Percentiles rank a stretch among this genome's conserved stretches.
Conservation (phyloP, 306 rosid species). For the Vicia villosa region DNA sequence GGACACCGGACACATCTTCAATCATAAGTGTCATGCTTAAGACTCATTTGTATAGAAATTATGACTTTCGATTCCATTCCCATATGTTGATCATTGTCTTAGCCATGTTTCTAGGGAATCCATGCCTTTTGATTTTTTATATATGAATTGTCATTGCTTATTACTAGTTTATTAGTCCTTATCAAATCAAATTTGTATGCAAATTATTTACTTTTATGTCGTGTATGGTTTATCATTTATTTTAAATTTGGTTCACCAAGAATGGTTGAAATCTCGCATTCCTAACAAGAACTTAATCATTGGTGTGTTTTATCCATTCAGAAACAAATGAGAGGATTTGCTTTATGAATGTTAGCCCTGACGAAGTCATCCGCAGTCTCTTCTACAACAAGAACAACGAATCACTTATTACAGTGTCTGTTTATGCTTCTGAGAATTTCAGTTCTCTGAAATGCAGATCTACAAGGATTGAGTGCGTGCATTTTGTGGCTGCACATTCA, state of each 20-base stretch:
- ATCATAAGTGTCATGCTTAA: background rate
- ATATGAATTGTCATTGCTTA: background rate
- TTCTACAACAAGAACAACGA: constrained; percentile 92
- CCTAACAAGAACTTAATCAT: background rate
- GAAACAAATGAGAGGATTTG: constrained; percentile 87
- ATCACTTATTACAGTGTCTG: constrained; percentile 90
- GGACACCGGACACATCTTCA: background rate
- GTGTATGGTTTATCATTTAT: background rate
- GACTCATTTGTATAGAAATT: background rate
- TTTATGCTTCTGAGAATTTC: constrained; percentile 93
- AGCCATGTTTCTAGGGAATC: background rate
- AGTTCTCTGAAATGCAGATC: constrained; percentile 92
- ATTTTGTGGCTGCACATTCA: constrained; percentile 30
- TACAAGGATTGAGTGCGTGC: constrained; percentile 82
- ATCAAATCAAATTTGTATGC: constrained; percentile 2
- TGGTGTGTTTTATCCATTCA: constrained; percentile 42
- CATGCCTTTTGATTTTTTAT: background rate
- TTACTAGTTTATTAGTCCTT: background rate
- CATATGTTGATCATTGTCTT: background rate
- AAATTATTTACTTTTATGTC: background rate
- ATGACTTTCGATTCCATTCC: background rate
- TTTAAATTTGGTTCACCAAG: background rate
- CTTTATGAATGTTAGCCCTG: constrained; percentile 81
- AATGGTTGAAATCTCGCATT: background rate
- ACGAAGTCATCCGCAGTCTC: constrained; percentile 89